Base-by-base conservation (phyloP, 345 rosid species). In the Rhizophora apiculata region DNA sequence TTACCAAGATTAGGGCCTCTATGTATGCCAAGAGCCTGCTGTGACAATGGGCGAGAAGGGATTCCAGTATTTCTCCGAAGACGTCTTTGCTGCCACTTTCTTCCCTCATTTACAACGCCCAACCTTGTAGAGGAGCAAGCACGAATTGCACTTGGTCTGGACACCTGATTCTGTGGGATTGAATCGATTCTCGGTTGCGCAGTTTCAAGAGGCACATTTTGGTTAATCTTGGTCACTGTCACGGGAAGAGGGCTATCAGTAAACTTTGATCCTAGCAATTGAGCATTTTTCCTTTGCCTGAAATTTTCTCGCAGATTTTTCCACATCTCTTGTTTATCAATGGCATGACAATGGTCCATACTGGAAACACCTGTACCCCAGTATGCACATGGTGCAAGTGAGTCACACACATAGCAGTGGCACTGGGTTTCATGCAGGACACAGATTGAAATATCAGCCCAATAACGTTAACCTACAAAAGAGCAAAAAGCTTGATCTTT, bases 351-450 rank as follows among this genome's bases (percentile, higher is more conserved):
- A 77, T 94, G 98, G 73, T 86, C 85, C 37, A 46, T 18, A 56
- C 6, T 68, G 27, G 71, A 78, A 60, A 34, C 26, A 43, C 93
- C 88, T 6, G 71, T 52, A 57, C 80, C 85, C 98, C 98, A 93
- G 63, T 68, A 72, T 1, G 49, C 27, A 79, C 97, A 93, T 49
- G 96, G 98, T 18, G 93, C 97, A 63, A 56, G 82, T n/a, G 80
- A 76, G 78, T 93, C 98, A 9, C 97, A 93, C 39, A 93, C 97
- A 65, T 86, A 93, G 68, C 96, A 91, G 70, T 93, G 93, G 72
- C 97, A 93, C 96, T 93, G 86, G 76, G 79, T 68, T 74, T 72
- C 49, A 75, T 46, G 52, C 61, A 69, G 48, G 34, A 24, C 43
- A 31, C n/a, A 34, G 24, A 71, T 65, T 8, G 29, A 56, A 21